Evolutionary conservation across 2,329 filamentous ascomycete genomes (phyloP).

Genomic region (Fusarium nisikadoi): DNA sequence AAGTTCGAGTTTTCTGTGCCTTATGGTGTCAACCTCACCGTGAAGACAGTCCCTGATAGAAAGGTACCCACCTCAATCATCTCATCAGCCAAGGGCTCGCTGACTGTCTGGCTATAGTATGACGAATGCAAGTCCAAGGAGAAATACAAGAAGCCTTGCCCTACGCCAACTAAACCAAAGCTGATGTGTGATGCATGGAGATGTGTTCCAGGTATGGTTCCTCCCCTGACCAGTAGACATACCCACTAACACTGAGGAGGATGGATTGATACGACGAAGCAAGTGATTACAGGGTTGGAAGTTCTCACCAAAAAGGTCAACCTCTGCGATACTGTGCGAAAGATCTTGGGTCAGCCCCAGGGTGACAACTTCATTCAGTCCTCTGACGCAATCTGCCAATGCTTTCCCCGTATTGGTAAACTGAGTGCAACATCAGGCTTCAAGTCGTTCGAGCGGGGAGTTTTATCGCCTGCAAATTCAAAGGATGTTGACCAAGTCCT

Average conservation of each 20-base stretch:
- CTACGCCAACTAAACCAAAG: not conserved
- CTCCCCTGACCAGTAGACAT: fast-evolving
- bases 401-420: not conserved
- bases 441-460: not conserved
- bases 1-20: not conserved
- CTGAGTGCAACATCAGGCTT: not conserved
- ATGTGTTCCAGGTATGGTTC: not conserved
- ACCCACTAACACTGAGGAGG: not conserved
- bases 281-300: not conserved
- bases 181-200: not conserved
- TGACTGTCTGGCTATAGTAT: not conserved
- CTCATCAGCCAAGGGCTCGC: fast-evolving
- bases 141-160: not conserved
- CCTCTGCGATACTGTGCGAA: not conserved
- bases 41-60: not conserved
- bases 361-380: not conserved
- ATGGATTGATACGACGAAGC: not conserved
- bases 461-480: not conserved
- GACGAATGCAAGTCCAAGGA: not conserved
- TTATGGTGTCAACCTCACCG: not conserved
- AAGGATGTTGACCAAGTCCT: not conserved
- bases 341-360: not conserved
- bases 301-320: not conserved
- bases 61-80: fast-evolving
- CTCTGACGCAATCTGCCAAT: not conserved